Conservation (phyloP, 139 green algal genomes). For the Coccomyxa sp. region DNA sequence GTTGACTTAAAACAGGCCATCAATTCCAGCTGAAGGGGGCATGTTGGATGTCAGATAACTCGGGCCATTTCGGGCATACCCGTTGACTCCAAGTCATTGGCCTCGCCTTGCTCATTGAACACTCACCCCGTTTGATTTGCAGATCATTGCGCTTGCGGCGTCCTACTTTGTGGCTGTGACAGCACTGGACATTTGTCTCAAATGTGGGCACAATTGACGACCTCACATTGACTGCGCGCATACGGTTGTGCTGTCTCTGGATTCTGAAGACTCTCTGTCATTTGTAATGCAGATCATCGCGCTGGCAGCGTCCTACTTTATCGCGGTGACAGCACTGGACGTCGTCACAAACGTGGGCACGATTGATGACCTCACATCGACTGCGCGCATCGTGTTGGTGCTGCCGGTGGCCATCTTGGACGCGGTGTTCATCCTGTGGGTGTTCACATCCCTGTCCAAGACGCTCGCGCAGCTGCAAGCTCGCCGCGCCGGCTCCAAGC, state of each 20-base stretch:
- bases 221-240: conserved; percentile 27
- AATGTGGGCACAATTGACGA: conserved; percentile 69
- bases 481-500: conserved; percentile 35
- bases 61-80: no score
- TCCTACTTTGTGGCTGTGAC: conserved; percentile 42
- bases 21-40: no score
- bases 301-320: conserved; percentile 44
- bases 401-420: conserved; percentile 63
- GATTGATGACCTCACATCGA: conserved; percentile 55
- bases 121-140: no score
- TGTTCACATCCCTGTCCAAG: conserved; percentile 57
- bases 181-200: conserved; percentile 43
- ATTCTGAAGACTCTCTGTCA: no score
- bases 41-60: no score
- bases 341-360: conserved; percentile 57
- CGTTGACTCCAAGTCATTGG: no score
- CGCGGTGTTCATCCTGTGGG: conserved; percentile 68
- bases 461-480: conserved; percentile 52
- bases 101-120: no score
- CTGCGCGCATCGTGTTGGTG: conserved; percentile 44
- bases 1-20: no score
- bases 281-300: conserved; percentile 33
- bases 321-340: conserved; percentile 36
- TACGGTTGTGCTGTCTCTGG: conserved; percentile 54
- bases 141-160: conserved; percentile 43